A percentile compares a stretch with the other conserved stretches of the same genome.
phyloP scores from a whole-genome alignment of 2,329 filamentous ascomycete genomes.

The Colletotrichum simmondsii region DNA sequence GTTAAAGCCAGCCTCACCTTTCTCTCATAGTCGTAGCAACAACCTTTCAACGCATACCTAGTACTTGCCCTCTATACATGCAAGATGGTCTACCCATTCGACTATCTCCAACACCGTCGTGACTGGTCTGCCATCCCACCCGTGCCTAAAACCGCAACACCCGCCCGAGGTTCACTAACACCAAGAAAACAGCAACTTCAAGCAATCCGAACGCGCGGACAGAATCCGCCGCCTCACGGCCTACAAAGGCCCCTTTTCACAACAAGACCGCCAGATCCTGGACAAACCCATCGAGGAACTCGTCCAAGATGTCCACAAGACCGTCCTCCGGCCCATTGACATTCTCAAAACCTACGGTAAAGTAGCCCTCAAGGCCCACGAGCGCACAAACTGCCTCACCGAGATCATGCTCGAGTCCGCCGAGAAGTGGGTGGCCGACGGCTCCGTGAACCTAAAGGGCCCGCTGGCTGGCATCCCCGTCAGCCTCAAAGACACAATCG shows the following conservation, averaged over 20 bases:
- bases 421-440: conserved; percentile 74
- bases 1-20: not conserved
- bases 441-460: conserved; percentile 77
- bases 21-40: not conserved
- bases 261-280: conserved; percentile 74
- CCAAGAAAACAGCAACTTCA: conserved; percentile 69
- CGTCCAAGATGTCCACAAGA: conserved; percentile 81
- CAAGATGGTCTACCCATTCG: conserved; percentile 44
- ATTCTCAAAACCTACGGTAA: conserved; percentile 90
- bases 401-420: conserved; percentile 85
- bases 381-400: conserved; percentile 89
- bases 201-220: conserved; percentile 79
- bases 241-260: conserved; percentile 75
- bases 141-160: not conserved
- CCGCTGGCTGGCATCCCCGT: conserved; percentile 89
- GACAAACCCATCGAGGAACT: conserved; percentile 80
- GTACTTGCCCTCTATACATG: not conserved
- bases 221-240: conserved; percentile 74
- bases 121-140: conserved; percentile 69
- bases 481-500: conserved; percentile 83
- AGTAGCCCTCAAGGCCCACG: conserved; percentile 83
- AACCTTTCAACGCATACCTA: not conserved
- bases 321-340: conserved; percentile 72
- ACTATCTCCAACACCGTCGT: conserved; percentile 76
- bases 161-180: conserved; percentile 41